These are phyloP conservation scores for Talinum fruticosum DNA, from an alignment of 148 eudicot species.

Conservation along the genomic window DNA sequence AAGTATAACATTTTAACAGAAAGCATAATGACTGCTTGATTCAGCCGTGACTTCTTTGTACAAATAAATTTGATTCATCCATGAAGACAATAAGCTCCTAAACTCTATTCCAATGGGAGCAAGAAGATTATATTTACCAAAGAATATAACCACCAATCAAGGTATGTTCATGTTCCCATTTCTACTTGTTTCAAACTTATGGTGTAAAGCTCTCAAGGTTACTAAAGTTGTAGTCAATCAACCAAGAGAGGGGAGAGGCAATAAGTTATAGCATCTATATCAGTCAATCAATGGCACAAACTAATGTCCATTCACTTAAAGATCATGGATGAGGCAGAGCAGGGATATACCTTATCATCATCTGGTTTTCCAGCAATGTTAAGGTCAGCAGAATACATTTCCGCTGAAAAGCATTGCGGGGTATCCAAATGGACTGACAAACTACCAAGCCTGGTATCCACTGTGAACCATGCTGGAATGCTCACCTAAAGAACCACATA, in stretches of 20 bases:
- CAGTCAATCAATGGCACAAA: neutral
- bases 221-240: neutral
- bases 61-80: neutral
- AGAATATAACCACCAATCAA: neutral
- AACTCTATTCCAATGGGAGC: neutral
- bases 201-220: neutral
- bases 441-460: constrained; percentile 91
- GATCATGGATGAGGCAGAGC: neutral
- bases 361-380: constrained; percentile 78
- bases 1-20: neutral
- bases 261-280: neutral
- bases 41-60: neutral
- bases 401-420: constrained; percentile 98
- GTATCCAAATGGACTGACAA: constrained; percentile 91
- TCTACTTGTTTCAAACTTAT: neutral
- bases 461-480: constrained; percentile 93
- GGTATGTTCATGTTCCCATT: neutral
- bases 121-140: neutral
- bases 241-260: too few relatives aligned
- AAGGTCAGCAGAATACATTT: constrained; percentile 96
- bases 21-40: neutral
- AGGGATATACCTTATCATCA: constrained; percentile 83
- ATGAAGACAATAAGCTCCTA: neutral
- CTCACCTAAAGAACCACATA: constrained; percentile 57
- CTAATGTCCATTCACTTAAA: neutral